phyloP scores from a whole-genome alignment of 345 rosid species.

The Anacardium occidentale region DNA sequence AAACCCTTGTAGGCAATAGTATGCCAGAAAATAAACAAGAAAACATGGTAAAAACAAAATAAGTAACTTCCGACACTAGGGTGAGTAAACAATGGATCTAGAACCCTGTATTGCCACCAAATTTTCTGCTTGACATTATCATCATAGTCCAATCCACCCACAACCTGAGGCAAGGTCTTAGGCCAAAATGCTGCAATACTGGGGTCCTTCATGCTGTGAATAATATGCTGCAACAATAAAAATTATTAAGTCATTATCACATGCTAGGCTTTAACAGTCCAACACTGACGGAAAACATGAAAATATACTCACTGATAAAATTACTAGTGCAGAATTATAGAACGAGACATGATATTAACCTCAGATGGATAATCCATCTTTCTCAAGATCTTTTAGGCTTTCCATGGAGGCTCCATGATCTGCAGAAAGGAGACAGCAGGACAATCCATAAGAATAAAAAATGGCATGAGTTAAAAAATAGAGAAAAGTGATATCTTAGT shows the following conservation, averaged over 20 bases:
- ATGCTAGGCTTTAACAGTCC: neutral
- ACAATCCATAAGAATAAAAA: neutral
- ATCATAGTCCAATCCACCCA: conserved; percentile 82
- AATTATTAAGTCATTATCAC: neutral
- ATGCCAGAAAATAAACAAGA: neutral
- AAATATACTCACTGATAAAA: neutral
- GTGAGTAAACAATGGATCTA: neutral
- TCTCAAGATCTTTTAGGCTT: conserved; percentile 72
- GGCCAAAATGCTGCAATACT: conserved; percentile 96
- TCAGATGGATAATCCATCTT: conserved; percentile 96
- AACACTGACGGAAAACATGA: conserved; percentile 4
- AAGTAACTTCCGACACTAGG: neutral
- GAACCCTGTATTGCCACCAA: conserved; percentile 93
- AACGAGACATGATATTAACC: conserved; percentile 40
- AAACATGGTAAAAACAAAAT: neutral
- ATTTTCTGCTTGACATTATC: conserved; percentile 81
- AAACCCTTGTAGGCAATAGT: neutral
- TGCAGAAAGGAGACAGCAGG: conserved; percentile 27
- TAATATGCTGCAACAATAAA: conserved; percentile 69
- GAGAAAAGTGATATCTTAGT: no score
- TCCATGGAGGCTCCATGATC: conserved; percentile 98
- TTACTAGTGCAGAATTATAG: neutral
- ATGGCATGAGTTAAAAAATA: no score
- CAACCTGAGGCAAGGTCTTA: conserved; percentile 75
- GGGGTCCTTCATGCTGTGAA: conserved; percentile 94